Evolutionary conservation across 371 early-diverging fungal species (phyloP).

Genomic region (Mortierella polycephala): DNA sequence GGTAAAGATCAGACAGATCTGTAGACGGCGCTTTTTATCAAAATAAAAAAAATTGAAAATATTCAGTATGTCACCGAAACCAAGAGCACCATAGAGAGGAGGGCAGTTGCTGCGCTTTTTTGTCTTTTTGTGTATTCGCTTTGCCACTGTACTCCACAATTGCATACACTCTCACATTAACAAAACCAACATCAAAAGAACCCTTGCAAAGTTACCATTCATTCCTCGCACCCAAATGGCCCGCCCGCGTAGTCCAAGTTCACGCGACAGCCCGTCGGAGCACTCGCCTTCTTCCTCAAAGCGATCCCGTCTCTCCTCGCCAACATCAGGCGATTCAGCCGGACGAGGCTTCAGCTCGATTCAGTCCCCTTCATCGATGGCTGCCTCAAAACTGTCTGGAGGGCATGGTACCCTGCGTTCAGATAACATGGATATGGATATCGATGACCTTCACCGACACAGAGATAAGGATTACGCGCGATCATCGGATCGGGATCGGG

Average conservation of each 20-base stretch:
- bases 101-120: no score
- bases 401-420: constrained; percentile 36
- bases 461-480: not conserved
- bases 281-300: constrained; percentile 41
- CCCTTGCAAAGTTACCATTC: no score
- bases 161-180: no score
- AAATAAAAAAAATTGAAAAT: no score
- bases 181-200: no score
- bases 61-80: no score
- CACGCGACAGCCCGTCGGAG: constrained; percentile 33
- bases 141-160: no score
- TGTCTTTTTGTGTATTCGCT: no score
- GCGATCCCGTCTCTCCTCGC: constrained; percentile 40
- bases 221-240: constrained; percentile 15
- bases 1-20: constrained; percentile 8
- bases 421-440: constrained; percentile 37
- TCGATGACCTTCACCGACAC: constrained; percentile 11
- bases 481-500: constrained; percentile 11
- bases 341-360: constrained; percentile 17
- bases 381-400: constrained; percentile 23
- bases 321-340: constrained; percentile 15
- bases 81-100: no score
- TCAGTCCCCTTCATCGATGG: constrained; percentile 38
- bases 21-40: no score
- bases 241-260: constrained; percentile 36